These are phyloP conservation scores for Polygonum aviculare DNA, from an alignment of 148 eudicot genomes.

Conservation along the genomic window DNA sequence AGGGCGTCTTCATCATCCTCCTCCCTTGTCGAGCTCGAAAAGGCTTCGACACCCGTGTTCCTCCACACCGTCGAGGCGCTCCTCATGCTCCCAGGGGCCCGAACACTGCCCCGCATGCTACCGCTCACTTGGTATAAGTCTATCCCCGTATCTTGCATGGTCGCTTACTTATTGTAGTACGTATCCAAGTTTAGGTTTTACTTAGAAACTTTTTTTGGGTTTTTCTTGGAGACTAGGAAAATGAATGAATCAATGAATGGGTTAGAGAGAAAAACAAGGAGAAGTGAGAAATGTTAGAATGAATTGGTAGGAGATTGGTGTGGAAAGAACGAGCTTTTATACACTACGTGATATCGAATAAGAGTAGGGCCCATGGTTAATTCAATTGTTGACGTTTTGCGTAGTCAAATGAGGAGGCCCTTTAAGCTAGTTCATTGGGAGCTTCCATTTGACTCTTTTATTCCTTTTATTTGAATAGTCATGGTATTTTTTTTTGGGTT, in stretches of 20 bases:
- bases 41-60: slow-evolving; percentile 20
- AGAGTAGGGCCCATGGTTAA: background rate
- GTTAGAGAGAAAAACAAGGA: background rate
- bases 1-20: slow-evolving; percentile 64
- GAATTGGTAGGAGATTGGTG: background rate
- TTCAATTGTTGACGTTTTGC: background rate
- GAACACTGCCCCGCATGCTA: background rate
- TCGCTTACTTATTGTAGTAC: too few relatives aligned
- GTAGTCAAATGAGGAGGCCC: too few relatives aligned
- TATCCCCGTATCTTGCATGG: slow-evolving; percentile 12
- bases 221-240: background rate
- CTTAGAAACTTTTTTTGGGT: too few relatives aligned
- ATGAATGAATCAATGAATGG: background rate
- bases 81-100: background rate
- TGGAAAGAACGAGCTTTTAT: background rate
- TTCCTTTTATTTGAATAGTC: too few relatives aligned
- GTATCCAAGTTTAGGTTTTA: too few relatives aligned
- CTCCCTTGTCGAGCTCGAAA: slow-evolving; percentile 30
- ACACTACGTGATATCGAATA: background rate
- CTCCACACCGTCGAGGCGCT: slow-evolving; percentile 27
- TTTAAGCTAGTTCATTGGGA: too few relatives aligned
- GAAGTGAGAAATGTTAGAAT: background rate
- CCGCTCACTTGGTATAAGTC: slow-evolving; percentile 10
- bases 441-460: too few relatives aligned
- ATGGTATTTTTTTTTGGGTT: too few relatives aligned